These are phyloP conservation scores for Fusarium papillatum DNA, from an alignment of 2,329 filamentous ascomycete species.

Conservation along the genomic window DNA sequence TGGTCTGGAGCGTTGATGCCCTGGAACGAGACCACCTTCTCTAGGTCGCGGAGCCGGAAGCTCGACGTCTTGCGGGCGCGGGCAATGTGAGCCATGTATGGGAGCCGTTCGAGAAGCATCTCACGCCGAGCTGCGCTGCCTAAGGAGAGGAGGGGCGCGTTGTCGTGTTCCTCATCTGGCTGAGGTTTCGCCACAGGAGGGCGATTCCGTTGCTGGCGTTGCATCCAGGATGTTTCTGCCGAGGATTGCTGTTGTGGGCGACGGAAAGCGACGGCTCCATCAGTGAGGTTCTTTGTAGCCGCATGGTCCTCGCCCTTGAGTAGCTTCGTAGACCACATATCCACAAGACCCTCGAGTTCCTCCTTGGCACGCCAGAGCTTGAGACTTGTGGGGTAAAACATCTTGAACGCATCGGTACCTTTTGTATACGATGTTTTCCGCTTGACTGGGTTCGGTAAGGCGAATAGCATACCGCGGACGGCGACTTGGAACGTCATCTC, in stretches of 20 bases:
- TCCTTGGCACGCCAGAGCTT: slow-evolving; percentile 88
- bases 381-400: slow-evolving; percentile 91
- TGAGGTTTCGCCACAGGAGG: slow-evolving; percentile 25
- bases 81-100: slow-evolving; percentile 82
- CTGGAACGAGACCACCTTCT: slow-evolving; percentile 77
- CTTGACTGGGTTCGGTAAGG: slow-evolving; percentile 88
- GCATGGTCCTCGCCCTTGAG: slow-evolving; percentile 65
- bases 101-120: slow-evolving; percentile 86
- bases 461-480: slow-evolving; percentile 87
- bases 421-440: slow-evolving; percentile 64
- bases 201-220: slow-evolving; percentile 48
- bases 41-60: slow-evolving; percentile 68
- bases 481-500: slow-evolving; percentile 95
- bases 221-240: slow-evolving; percentile 50
- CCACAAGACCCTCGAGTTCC: slow-evolving; percentile 82
- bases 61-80: slow-evolving; percentile 54
- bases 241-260: slow-evolving; percentile 52
- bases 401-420: slow-evolving; percentile 79
- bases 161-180: slow-evolving; percentile 37
- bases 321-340: slow-evolving; percentile 75
- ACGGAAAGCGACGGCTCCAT: slow-evolving; percentile 64
- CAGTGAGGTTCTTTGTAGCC: slow-evolving; percentile 55
- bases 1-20: slow-evolving; percentile 67
- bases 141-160: slow-evolving; percentile 65
- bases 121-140: slow-evolving; percentile 78